phyloP scores from a whole-genome alignment of 2,329 filamentous ascomycete species.

The Colletotrichum australisinense region DNA sequence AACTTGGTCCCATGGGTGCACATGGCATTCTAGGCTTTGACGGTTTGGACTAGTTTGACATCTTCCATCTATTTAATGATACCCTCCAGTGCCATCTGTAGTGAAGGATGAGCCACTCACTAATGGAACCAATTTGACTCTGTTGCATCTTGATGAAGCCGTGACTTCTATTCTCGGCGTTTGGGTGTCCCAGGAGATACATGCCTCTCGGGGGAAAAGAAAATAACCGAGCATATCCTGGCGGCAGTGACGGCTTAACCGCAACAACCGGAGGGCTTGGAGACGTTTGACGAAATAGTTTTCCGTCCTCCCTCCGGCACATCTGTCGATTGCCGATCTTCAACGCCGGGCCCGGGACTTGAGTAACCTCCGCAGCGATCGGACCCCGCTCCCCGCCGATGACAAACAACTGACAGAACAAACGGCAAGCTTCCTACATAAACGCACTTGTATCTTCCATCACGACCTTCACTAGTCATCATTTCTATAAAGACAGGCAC shows the following conservation, averaged over 20 bases:
- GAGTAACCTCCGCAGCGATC: slow-evolving; percentile 8
- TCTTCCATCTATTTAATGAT: slow-evolving; percentile 28
- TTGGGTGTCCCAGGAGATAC: neutral
- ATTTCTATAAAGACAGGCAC: neutral
- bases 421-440: neutral
- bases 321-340: slow-evolving; percentile 2
- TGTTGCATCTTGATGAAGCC: neutral
- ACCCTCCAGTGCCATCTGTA: slow-evolving; percentile 26
- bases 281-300: neutral
- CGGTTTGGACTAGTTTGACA: slow-evolving; percentile 52
- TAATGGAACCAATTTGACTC: slow-evolving; percentile 18
- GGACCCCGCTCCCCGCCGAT: slow-evolving; percentile 33
- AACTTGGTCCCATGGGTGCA: slow-evolving; percentile 61
- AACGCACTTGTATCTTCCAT: neutral
- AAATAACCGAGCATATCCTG: neutral
- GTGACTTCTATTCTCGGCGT: neutral
- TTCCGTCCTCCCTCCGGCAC: neutral
- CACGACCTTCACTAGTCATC: neutral
- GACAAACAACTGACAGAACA: slow-evolving; percentile 13
- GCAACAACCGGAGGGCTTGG: neutral
- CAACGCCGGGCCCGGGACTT: slow-evolving; percentile 9
- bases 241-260: neutral
- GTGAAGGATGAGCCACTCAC: slow-evolving; percentile 5
- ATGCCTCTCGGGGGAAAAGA: neutral
- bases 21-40: slow-evolving; percentile 64